phyloP scores from a whole-genome alignment of 306 rosid genomes.

The Vachellia collinsii region DNA sequence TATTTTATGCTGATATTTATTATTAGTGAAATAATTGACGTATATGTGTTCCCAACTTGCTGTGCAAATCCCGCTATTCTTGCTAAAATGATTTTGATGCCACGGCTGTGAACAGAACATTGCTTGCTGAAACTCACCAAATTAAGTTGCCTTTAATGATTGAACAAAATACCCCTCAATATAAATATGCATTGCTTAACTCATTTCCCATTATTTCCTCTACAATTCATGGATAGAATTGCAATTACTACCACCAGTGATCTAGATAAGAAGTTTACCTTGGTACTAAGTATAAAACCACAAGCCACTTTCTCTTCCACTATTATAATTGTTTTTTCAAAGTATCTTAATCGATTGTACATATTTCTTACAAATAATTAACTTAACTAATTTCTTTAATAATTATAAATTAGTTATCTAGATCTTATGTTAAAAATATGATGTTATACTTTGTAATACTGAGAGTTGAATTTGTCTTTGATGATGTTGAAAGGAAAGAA shows the following conservation, averaged over 20 bases:
- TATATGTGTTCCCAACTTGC: conserved; percentile 7
- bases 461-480: neutral
- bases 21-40: neutral
- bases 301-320: too few relatives aligned
- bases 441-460: too few relatives aligned
- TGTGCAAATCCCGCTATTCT: conserved; percentile 3
- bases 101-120: neutral
- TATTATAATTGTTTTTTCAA: too few relatives aligned
- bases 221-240: neutral
- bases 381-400: too few relatives aligned
- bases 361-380: too few relatives aligned
- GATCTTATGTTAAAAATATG: too few relatives aligned
- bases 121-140: neutral
- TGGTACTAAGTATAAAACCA: too few relatives aligned
- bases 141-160: conserved; percentile 33
- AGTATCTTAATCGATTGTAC: too few relatives aligned
- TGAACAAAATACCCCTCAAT: neutral
- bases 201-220: neutral
- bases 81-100: too few relatives aligned
- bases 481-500: neutral
- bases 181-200: neutral
- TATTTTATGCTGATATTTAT: neutral
- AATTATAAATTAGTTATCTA: too few relatives aligned
- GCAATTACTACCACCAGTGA: neutral
- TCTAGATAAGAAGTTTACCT: too few relatives aligned